Evolutionary conservation across 2,329 filamentous ascomycete genomes (phyloP), one percentile per base, ranked within the genome.

Genomic region (Aureobasidium sp.): DNA sequence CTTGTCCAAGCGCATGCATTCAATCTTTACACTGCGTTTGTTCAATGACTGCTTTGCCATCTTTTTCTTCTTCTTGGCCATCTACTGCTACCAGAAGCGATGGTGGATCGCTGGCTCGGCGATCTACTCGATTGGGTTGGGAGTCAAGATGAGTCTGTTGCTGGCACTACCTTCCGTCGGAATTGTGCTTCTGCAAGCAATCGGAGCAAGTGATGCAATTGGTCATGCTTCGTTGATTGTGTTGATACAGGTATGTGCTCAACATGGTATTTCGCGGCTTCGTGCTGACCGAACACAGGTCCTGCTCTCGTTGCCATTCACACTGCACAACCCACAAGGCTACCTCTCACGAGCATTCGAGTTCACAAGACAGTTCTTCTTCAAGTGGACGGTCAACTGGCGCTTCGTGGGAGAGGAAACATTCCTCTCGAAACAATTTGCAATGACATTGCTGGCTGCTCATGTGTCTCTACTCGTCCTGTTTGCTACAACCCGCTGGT

Each of bases 371-470:
- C 85, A 90, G 68, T 99, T 99, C 76, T 81, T 96, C 69, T 97
- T 93, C 80, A 91, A 93, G 76, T 99, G 94, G 94, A 99, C 94
- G 0, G 94, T 99, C 67, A 99, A 99, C 75, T 99, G 94, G 94
- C 86, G 92, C 60, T 97, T 97, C 72, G 76, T 97, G n/a, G 87
- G 89, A 17, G 91, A 97, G 74, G 83, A 89, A 7, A 75, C 78
- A 0, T 99, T 99, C 69, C 81, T 95, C 50, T 88, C 85, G 67
- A 82, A 78, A 63, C 72, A 77, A 1, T 95, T 96, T 71, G 84
- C 91, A 29, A 68, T 87, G 19, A 74, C 76, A 15, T 80, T 97
- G 56, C 79, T 96, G 29, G 79, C 74, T 1, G 70, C 84, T 61
- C 91, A 97, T 72, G 77, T 79, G 29, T 72, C 78, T 9, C 78